Base-by-base conservation (phyloP, 1,284 basidiomycete genomes). In the Baeospora myosura region DNA sequence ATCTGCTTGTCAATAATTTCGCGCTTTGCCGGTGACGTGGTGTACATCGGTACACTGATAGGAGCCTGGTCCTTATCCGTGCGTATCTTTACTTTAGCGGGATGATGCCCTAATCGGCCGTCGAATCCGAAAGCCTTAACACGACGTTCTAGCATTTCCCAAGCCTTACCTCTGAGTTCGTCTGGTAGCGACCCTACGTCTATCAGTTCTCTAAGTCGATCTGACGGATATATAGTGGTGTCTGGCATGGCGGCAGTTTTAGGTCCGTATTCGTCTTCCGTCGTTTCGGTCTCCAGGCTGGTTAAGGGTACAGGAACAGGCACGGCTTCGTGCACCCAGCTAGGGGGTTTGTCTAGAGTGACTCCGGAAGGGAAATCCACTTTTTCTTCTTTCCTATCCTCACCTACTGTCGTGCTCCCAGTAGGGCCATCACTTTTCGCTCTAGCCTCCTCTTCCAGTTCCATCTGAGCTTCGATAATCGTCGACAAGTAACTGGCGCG, bases 1-100 rank as follows among this genome's bases (percentile, higher is more conserved):
- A 49, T 43, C 23, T 43, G 26, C 32, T 32, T 26, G 56, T n/a
- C n/a, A n/a, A n/a, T n/a, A n/a, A n/a, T n/a, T n/a, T n/a, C n/a
- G n/a, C n/a, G n/a, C n/a, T n/a, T 58, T 4, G 53, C 57, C 0
- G 53, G 57, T 0, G 57, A 60, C 10, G 47, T 41, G 12, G 20
- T 8, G 16, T 11, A 34, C 32, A 18, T 11, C 8, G 32, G 32
- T 17, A 34, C 10, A 34, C 11, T 11, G 8, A 34, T 7, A 7
- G 16, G 32, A 7, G 8, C 11, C 8, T 7, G 7, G 17, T 17
- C 32, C 8, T 18, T 17, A 7, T 34, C 17, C 32, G 17, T 8
- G 7, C 32, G 10, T 10, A 34, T 34, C 17, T 17, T 18, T 8
- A 17, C 32, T 18, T 34, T 34, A 10, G 32, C 32, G 16, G 8